phyloP scores from a whole-genome alignment of 805 yeast genomes.

The Wickerhamomyces queroliae region DNA sequence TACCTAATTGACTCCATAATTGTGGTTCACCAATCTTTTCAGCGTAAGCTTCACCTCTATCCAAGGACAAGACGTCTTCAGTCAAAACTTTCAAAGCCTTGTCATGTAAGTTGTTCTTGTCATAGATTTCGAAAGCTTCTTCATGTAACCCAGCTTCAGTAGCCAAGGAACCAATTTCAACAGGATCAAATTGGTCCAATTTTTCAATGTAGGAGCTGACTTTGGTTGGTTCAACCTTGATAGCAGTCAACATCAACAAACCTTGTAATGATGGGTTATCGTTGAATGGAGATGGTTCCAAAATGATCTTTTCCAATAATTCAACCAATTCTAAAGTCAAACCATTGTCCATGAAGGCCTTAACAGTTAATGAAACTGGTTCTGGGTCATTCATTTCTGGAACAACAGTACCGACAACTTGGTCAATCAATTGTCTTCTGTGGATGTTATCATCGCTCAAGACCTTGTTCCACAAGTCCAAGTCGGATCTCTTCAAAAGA shows the following conservation, averaged over 20 bases:
- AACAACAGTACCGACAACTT: slow-evolving; percentile 92
- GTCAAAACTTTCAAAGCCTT: slow-evolving; percentile 88
- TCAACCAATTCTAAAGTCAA: slow-evolving; percentile 91
- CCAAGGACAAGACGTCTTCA: slow-evolving; percentile 90
- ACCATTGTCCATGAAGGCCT: slow-evolving; percentile 93
- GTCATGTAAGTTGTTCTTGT: slow-evolving; percentile 68
- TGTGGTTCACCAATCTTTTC: slow-evolving; percentile 83
- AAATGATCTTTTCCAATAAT: slow-evolving; percentile 88
- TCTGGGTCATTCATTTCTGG: slow-evolving; percentile 92
- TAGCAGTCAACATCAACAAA: slow-evolving; percentile 85
- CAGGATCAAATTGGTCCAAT: slow-evolving; percentile 85
- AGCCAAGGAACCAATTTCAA: slow-evolving; percentile 90
- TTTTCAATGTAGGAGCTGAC: slow-evolving; percentile 82
- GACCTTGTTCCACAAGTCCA: slow-evolving; percentile 75
- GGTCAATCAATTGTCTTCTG: slow-evolving; percentile 89
- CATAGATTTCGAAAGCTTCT: slow-evolving; percentile 91
- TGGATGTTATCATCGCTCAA: slow-evolving; percentile 71
- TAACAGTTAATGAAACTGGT: slow-evolving; percentile 88
- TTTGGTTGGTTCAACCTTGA: slow-evolving; percentile 87
- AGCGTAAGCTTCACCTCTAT: slow-evolving; percentile 90
- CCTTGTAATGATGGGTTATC: slow-evolving; percentile 96
- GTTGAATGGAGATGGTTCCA: slow-evolving; percentile 95
- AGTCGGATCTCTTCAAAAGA: slow-evolving; percentile 82
- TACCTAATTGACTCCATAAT: slow-evolving; percentile 92
- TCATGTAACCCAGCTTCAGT: slow-evolving; percentile 83